Evolutionary conservation across 1,284 basidiomycete species (phyloP).

Genomic region (Ganoderma boninense): DNA sequence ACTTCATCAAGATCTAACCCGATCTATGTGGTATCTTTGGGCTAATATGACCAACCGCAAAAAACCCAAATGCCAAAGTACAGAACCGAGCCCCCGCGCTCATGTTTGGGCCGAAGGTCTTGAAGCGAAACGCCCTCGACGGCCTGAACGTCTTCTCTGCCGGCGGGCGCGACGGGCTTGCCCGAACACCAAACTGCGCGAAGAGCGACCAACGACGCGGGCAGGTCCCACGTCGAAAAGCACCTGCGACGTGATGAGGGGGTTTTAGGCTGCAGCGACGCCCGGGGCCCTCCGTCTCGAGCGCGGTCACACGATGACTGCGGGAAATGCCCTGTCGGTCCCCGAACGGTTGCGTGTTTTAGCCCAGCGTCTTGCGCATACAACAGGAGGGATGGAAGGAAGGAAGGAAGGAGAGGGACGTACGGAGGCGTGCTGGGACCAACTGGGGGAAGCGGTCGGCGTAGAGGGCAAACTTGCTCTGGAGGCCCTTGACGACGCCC

Average conservation of each 20-base stretch:
- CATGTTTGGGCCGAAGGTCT: slow-evolving; percentile 34
- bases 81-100: background rate
- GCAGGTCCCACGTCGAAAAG: slow-evolving; percentile 35
- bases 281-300: slow-evolving; percentile 38
- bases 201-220: slow-evolving; percentile 35
- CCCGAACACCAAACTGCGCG: too few relatives aligned
- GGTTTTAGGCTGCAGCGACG: slow-evolving; percentile 40
- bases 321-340: slow-evolving; percentile 33
- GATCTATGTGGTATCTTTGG: slow-evolving; percentile 7
- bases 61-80: too few relatives aligned
- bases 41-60: too few relatives aligned
- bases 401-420: background rate
- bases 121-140: slow-evolving; percentile 38
- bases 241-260: slow-evolving; percentile 35
- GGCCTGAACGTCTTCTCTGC: slow-evolving; percentile 33
- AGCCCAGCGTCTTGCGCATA: too few relatives aligned
- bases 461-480: slow-evolving; percentile 35
- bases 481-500: slow-evolving; percentile 32
- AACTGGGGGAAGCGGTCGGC: slow-evolving; percentile 36
- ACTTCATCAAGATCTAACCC: background rate
- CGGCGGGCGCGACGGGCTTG: too few relatives aligned
- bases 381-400: too few relatives aligned
- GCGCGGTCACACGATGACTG: slow-evolving; percentile 38
- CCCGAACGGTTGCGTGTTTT: too few relatives aligned
- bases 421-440: slow-evolving; percentile 36